Conservation (phyloP, 768 basidiomycete species). For the Boletales sp. region DNA sequence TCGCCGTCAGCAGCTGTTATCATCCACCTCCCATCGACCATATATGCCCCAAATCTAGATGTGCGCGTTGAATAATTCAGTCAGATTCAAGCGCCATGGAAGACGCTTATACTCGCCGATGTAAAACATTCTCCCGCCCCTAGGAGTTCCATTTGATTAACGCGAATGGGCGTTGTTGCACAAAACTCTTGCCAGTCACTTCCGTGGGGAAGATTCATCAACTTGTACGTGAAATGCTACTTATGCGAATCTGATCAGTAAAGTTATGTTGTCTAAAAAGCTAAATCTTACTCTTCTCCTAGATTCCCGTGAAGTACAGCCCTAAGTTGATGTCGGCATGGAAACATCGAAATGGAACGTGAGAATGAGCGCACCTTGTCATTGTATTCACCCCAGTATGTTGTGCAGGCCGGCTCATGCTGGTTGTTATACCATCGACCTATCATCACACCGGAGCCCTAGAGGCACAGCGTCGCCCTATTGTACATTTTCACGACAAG, state of each 20-base stretch:
- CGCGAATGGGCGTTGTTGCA: conserved; percentile 31
- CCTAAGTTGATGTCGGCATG: too few relatives aligned
- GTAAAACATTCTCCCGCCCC: conserved; percentile 17
- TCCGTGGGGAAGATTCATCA: conserved; percentile 22
- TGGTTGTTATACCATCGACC: too few relatives aligned
- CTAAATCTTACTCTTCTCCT: conserved; percentile 13
- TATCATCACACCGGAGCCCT: too few relatives aligned
- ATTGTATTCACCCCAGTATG: too few relatives aligned
- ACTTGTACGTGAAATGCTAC: conserved; percentile 26
- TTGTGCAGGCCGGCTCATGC: too few relatives aligned
- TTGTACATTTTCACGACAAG: too few relatives aligned
- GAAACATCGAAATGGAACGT: too few relatives aligned
- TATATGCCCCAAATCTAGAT: conserved; percentile 17
- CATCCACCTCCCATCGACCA: conserved; percentile 15
- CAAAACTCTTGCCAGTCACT: conserved; percentile 33
- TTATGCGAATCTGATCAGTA: not conserved
- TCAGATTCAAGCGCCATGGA: not conserved
- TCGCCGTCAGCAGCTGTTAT: too few relatives aligned
- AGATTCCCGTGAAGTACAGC: conserved; percentile 10
- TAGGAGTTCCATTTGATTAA: conserved; percentile 19
- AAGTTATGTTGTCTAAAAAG: not conserved
- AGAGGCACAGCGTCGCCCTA: too few relatives aligned
- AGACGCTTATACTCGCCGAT: conserved; percentile 9
- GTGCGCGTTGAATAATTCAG: not conserved
- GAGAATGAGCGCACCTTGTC: too few relatives aligned